These are phyloP conservation scores for Catunica adiposa DNA, from an alignment of 2,329 filamentous ascomycete genomes.

Conservation along the genomic window DNA sequence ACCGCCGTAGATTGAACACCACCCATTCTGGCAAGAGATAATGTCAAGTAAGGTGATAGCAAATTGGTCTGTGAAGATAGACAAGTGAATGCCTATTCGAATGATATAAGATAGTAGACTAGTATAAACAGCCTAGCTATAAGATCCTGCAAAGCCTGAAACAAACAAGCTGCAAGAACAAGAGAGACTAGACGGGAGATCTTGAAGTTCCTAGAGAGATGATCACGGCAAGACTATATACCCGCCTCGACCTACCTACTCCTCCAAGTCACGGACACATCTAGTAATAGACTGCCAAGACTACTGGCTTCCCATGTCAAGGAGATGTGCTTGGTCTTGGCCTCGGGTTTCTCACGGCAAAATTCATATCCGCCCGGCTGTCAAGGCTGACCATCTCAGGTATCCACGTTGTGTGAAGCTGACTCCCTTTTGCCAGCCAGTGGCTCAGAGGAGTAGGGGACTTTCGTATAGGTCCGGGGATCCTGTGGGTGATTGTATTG, in stretches of 20 bases:
- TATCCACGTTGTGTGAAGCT: too few relatives aligned
- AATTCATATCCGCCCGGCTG: too few relatives aligned
- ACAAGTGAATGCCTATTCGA: neutral
- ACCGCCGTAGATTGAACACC: conserved; percentile 17
- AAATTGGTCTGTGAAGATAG: neutral
- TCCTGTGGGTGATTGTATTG: too few relatives aligned
- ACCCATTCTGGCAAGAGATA: conserved; percentile 1
- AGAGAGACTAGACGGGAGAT: neutral
- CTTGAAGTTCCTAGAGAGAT: neutral
- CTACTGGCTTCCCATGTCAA: too few relatives aligned
- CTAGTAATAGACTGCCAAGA: too few relatives aligned
- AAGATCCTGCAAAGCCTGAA: neutral
- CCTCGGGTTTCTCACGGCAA: too few relatives aligned
- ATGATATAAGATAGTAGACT: neutral
- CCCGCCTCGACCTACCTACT: neutral
- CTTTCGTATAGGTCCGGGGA: too few relatives aligned
- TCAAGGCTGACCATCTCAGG: too few relatives aligned
- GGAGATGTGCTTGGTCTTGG: too few relatives aligned
- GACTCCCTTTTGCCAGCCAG: too few relatives aligned
- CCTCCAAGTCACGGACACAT: neutral
- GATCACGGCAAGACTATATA: neutral
- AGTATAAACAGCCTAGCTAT: neutral
- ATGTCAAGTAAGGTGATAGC: neutral
- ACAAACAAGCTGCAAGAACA: neutral
- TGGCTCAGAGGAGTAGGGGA: too few relatives aligned